These are phyloP conservation scores for Erysimum cheiranthoides DNA, from an alignment of 345 rosid species.

Conservation along the genomic window DNA sequence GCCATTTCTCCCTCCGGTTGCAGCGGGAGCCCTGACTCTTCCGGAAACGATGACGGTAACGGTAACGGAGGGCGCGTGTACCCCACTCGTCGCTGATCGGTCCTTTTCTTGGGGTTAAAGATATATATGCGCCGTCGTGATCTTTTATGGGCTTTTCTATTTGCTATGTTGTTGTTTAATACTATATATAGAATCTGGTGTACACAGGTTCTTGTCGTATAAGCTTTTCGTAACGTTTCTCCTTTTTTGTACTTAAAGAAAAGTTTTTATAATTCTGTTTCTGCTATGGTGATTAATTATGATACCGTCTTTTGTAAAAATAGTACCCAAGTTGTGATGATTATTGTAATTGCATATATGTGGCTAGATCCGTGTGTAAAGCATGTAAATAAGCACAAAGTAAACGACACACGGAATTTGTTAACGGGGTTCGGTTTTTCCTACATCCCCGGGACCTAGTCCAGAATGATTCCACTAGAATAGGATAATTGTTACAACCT, in stretches of 20 bases:
- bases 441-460: too few relatives aligned
- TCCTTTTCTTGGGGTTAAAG: background rate
- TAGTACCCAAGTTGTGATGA: background rate
- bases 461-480: too few relatives aligned
- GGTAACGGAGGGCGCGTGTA: slow-evolving; percentile 23
- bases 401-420: too few relatives aligned
- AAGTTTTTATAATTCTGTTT: background rate
- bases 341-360: too few relatives aligned
- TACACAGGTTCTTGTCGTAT: background rate
- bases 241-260: background rate
- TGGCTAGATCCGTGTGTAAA: too few relatives aligned
- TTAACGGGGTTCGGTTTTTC: too few relatives aligned
- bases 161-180: background rate
- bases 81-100: slow-evolving; percentile 25
- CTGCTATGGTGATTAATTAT: background rate
- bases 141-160: background rate
- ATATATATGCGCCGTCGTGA: background rate
- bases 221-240: background rate
- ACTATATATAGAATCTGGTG: background rate
- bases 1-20: slow-evolving; percentile 4
- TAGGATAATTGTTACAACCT: too few relatives aligned
- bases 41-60: background rate
- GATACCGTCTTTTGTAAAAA: background rate
- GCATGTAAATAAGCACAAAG: too few relatives aligned
- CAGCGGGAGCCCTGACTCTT: background rate